Conservation (phyloP, 352 stramenopile species). For the Thraustotheca clavata region DNA sequence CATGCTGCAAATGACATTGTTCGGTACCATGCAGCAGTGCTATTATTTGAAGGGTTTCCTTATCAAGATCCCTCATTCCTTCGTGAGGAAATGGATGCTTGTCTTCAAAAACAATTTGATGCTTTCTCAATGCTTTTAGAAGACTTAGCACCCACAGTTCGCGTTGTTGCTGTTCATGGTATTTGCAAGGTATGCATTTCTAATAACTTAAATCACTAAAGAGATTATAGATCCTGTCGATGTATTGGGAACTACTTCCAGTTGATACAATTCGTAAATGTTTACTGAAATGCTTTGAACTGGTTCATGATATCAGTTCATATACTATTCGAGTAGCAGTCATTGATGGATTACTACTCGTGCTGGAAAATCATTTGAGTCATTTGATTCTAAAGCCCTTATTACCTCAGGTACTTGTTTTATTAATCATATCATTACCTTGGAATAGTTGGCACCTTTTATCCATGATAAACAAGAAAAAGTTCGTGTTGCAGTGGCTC, state of each 20-base stretch:
- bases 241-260: slow-evolving; percentile 81
- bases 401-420: slow-evolving; percentile 53
- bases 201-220: background rate
- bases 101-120: slow-evolving; percentile 79
- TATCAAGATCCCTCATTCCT: slow-evolving; percentile 67
- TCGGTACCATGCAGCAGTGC: slow-evolving; percentile 63
- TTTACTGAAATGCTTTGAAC: slow-evolving; percentile 70
- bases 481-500: slow-evolving; percentile 67
- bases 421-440: background rate
- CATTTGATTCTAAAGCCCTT: slow-evolving; percentile 78
- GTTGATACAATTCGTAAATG: slow-evolving; percentile 75
- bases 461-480: slow-evolving; percentile 81
- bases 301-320: slow-evolving; percentile 71
- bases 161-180: slow-evolving; percentile 71
- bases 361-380: slow-evolving; percentile 81
- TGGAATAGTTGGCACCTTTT: slow-evolving; percentile 48
- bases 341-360: slow-evolving; percentile 76
- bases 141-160: slow-evolving; percentile 63
- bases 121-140: slow-evolving; percentile 64
- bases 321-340: slow-evolving; percentile 71
- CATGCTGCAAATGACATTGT: slow-evolving; percentile 79
- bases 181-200: slow-evolving; percentile 42
- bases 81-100: slow-evolving; percentile 61
- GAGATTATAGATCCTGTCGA: slow-evolving; percentile 38
- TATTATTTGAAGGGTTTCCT: slow-evolving; percentile 81